Conservation (phyloP, 768 basidiomycete species). For the Hypholoma sublateritium region DNA sequence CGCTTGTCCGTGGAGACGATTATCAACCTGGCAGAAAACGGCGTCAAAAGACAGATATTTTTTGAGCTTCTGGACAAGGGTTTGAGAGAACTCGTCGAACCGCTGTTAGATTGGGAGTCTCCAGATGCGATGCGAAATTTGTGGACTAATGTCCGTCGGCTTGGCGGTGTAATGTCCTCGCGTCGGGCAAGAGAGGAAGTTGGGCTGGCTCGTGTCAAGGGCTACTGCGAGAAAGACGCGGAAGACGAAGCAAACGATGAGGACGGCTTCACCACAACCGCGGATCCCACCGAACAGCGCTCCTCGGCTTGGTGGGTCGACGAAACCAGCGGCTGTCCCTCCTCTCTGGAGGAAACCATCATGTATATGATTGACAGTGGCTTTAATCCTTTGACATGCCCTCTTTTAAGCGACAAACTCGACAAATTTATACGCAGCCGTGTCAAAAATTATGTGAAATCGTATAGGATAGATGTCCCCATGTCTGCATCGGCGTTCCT, state of each 20-base stretch:
- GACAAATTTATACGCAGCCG: slow-evolving; percentile 44
- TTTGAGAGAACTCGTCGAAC: slow-evolving; percentile 33
- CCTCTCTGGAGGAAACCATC: slow-evolving; percentile 61
- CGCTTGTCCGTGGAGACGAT: slow-evolving; percentile 57
- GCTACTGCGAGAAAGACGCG: slow-evolving; percentile 38
- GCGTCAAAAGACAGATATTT: slow-evolving; percentile 47
- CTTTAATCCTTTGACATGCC: slow-evolving; percentile 49
- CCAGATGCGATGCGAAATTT: slow-evolving; percentile 38
- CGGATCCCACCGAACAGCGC: slow-evolving; percentile 26
- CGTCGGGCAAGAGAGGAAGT: slow-evolving; percentile 36
- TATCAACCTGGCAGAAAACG: slow-evolving; percentile 62
- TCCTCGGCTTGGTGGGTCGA: slow-evolving; percentile 77
- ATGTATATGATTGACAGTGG: slow-evolving; percentile 59
- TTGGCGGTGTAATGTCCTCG: slow-evolving; percentile 41
- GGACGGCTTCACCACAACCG: slow-evolving; percentile 25
- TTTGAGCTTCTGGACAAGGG: slow-evolving; percentile 33
- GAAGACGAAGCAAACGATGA: slow-evolving; percentile 38
- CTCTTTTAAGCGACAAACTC: slow-evolving; percentile 55
- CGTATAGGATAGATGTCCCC: slow-evolving; percentile 49
- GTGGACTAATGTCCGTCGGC: slow-evolving; percentile 37
- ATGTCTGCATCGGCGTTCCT: slow-evolving; percentile 64
- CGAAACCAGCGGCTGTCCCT: slow-evolving; percentile 60
- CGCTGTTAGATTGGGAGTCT: slow-evolving; percentile 46
- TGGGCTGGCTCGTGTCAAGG: slow-evolving; percentile 44
- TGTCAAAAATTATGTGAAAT: slow-evolving; percentile 40